Conservation (phyloP, 202 grass and related monocot genomes). For the Setaria italica region DNA sequence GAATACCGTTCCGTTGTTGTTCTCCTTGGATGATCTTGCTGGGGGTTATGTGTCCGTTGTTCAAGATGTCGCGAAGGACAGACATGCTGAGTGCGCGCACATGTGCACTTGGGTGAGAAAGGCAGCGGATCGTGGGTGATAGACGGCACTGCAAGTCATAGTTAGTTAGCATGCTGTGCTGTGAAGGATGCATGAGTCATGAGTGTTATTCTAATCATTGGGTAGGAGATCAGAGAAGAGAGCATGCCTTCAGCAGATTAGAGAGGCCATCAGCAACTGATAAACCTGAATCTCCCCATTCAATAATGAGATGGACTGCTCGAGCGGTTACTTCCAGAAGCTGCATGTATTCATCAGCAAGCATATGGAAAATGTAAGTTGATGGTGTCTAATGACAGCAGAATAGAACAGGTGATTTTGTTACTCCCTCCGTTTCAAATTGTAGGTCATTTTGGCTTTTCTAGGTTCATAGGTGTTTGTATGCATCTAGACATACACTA, state of each 20-base stretch:
- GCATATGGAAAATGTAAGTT: not conserved
- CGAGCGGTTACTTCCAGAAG: slow-evolving; percentile 95
- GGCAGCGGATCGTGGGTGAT: slow-evolving; percentile 84
- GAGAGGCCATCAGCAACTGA: slow-evolving; percentile 86
- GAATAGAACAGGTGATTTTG: not conserved
- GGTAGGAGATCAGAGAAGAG: not conserved
- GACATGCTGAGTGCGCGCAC: slow-evolving; percentile 94
- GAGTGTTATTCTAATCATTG: not conserved
- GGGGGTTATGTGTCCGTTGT: slow-evolving; percentile 50
- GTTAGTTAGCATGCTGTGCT: slow-evolving; percentile 30
- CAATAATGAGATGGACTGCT: slow-evolving; percentile 85
- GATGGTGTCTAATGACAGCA: not conserved
- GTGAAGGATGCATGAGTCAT: slow-evolving; percentile 18
- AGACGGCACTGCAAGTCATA: slow-evolving; percentile 88
- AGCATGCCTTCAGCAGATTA: slow-evolving; percentile 88
- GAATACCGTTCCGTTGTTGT: slow-evolving; percentile 54
- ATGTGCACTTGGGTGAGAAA: slow-evolving; percentile 94
- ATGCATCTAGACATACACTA: too few species aligned
- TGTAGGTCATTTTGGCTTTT: too few species aligned
- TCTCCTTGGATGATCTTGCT: slow-evolving; percentile 60
- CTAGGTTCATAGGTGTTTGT: too few species aligned
- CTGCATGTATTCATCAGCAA: slow-evolving; percentile 49
- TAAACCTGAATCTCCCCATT: slow-evolving; percentile 86
- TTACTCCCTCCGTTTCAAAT: not conserved
- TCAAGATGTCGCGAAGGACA: slow-evolving; percentile 86